phyloP scores from a whole-genome alignment of 176 grass and related monocot genomes.

The Triticum monococcum region DNA sequence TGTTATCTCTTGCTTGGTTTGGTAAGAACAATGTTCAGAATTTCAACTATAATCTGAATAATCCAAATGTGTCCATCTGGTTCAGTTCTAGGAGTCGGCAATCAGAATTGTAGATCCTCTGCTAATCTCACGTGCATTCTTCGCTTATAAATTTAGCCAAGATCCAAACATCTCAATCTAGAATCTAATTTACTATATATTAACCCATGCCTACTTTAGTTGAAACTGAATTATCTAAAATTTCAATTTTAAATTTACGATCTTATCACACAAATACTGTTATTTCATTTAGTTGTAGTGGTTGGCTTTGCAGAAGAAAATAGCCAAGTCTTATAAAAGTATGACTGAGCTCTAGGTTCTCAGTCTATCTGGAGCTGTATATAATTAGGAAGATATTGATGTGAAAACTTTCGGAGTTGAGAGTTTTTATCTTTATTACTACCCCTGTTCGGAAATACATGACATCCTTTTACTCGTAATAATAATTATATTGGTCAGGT shows the following conservation, averaged over 20 bases:
- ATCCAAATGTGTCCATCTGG: not conserved
- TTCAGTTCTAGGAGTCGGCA: not conserved
- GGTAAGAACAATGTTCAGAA: not conserved
- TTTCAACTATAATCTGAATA: not conserved
- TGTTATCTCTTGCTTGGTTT: not conserved
- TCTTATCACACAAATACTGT: not conserved
- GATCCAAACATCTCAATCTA: too few species aligned
- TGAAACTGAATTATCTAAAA: not conserved
- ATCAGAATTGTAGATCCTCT: not conserved
- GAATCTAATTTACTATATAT: not conserved
- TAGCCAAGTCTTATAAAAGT: not conserved
- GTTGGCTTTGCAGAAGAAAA: not conserved
- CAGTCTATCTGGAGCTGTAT: not conserved
- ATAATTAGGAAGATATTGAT: not conserved
- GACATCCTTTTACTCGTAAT: not conserved
- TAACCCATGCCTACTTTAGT: not conserved
- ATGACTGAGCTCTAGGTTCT: not conserved
- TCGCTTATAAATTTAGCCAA: too few species aligned
- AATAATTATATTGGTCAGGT: not conserved
- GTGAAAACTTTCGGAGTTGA: not conserved
- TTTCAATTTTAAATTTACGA: not conserved
- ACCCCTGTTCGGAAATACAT: not conserved
- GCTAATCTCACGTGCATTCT: not conserved
- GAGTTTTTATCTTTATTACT: slow-evolving; percentile 1
- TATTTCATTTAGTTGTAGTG: not conserved